A percentile compares a stretch with the other conserved stretches of the same genome.
Conservation (phyloP, 2,329 filamentous ascomycete species). For the Orbilia ellipsospora region DNA sequence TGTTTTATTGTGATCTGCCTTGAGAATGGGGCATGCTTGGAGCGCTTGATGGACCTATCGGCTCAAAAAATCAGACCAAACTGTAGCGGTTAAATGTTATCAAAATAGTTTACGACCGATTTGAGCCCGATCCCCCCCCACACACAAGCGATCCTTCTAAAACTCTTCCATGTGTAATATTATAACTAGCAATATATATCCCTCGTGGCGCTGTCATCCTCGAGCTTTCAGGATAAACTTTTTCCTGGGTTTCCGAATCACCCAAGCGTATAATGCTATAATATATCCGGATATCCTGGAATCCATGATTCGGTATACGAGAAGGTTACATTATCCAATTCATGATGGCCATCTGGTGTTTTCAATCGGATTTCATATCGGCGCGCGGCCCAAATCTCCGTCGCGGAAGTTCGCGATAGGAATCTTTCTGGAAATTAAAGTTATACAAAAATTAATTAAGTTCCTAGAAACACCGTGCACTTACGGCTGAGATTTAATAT, state of each 20-base stretch:
- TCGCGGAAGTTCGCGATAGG: neutral
- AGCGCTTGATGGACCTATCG: no score
- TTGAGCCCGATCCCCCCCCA: no score
- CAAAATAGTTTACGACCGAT: no score
- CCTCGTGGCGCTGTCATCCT: constrained; percentile 30
- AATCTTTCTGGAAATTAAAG: neutral
- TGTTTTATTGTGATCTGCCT: no score
- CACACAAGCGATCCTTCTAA: no score
- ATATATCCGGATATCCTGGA: neutral
- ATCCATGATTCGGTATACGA: constrained; percentile 5
- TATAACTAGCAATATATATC: neutral
- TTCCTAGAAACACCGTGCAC: no score
- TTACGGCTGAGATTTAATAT: no score
- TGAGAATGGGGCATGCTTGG: no score
- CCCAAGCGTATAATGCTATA: neutral
- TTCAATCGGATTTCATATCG: constrained; percentile 10
- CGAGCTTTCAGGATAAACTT: constrained; percentile 21
- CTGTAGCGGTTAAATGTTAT: no score
- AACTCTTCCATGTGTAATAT: neutral
- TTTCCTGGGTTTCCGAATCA: constrained; percentile 1
- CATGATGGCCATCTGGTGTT: neutral
- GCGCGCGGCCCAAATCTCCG: constrained; percentile 34
- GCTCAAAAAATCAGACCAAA: no score
- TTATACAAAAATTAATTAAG: no score
- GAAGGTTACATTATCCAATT: constrained; percentile 1